Percentiles rank a stretch among this genome's conserved stretches.
Conservation (phyloP, 495 filamentous ascomycete genomes). For the Aspergillus sclerotioniger region DNA sequence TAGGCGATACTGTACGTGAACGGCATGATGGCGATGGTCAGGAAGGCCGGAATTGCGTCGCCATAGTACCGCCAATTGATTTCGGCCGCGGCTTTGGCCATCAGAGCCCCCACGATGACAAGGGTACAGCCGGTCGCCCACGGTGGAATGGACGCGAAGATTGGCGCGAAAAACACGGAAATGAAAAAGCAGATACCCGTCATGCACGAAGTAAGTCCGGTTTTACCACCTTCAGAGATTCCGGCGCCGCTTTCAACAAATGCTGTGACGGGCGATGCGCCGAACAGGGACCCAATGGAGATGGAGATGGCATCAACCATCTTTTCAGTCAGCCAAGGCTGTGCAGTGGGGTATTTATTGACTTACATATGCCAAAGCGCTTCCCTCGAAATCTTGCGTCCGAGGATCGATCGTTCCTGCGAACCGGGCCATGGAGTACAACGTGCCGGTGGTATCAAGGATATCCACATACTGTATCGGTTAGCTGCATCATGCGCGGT, state of each 20-base stretch:
- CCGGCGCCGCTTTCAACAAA: slow-evolving; percentile 83
- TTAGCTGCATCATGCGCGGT: slow-evolving; percentile 2
- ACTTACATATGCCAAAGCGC: slow-evolving; percentile 65
- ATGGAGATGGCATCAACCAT: slow-evolving; percentile 74
- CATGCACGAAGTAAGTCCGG: slow-evolving; percentile 74
- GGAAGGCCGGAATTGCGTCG: slow-evolving; percentile 75
- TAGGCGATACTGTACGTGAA: slow-evolving; percentile 82
- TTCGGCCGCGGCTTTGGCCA: slow-evolving; percentile 68
- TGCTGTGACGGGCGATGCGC: slow-evolving; percentile 73
- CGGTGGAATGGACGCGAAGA: slow-evolving; percentile 79
- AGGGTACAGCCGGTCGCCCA: slow-evolving; percentile 85
- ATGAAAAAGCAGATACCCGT: slow-evolving; percentile 82
- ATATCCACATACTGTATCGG: slow-evolving; percentile 72
- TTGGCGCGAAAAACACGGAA: slow-evolving; percentile 80
- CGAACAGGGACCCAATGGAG: slow-evolving; percentile 73
- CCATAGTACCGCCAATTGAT: slow-evolving; percentile 84
- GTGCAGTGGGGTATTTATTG: background rate
- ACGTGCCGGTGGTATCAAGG: slow-evolving; percentile 70
- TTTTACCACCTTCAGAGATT: slow-evolving; percentile 79
- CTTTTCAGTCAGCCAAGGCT: slow-evolving; percentile 19
- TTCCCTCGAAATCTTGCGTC: slow-evolving; percentile 77
- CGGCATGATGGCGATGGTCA: slow-evolving; percentile 81
- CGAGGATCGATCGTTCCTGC: slow-evolving; percentile 68
- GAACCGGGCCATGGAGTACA: slow-evolving; percentile 83
- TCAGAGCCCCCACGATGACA: slow-evolving; percentile 76